phyloP scores from a whole-genome alignment of 352 stramenopile species.

The Phytopythium delawarense region DNA sequence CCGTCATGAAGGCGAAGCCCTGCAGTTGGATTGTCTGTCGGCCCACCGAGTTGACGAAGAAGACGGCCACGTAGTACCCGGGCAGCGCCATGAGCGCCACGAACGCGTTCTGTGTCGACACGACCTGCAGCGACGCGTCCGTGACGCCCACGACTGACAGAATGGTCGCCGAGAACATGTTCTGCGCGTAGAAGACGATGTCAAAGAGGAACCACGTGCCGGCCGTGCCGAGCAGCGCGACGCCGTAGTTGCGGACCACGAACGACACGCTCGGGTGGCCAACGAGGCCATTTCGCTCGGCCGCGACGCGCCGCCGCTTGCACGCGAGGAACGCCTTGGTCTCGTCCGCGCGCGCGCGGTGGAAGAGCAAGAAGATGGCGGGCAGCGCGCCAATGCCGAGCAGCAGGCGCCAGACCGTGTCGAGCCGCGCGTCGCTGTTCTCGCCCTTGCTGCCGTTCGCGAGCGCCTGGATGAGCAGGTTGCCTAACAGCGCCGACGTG shows the following conservation, averaged over 20 bases:
- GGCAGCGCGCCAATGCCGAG: constrained; percentile 67
- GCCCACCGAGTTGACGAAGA: constrained; percentile 71
- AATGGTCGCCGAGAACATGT: constrained; percentile 77
- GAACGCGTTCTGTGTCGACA: constrained; percentile 59
- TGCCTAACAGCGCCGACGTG: constrained; percentile 49
- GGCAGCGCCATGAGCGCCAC: constrained; percentile 66
- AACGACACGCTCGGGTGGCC: constrained; percentile 18
- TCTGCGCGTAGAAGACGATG: constrained; percentile 83
- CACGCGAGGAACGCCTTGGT: constrained; percentile 30
- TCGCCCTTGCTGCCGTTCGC: constrained; percentile 30
- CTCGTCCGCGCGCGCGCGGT: constrained; percentile 53
- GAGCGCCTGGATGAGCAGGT: constrained; percentile 44
- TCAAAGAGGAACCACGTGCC: too few species aligned
- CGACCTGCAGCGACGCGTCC: constrained; percentile 43
- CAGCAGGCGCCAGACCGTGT: constrained; percentile 58
- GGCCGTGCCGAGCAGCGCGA: constrained; percentile 55
- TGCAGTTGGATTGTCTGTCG: constrained; percentile 76
- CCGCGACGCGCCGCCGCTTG: constrained; percentile 1
- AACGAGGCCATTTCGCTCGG: constrained; percentile 1
- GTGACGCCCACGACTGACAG: constrained; percentile 51
- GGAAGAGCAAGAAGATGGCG: constrained; percentile 56
- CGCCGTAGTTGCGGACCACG: constrained; percentile 52
- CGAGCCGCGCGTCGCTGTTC: constrained; percentile 35
- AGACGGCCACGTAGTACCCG: constrained; percentile 81
- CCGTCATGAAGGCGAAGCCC: constrained; percentile 64